These are phyloP conservation scores for Agaricus bisporus DNA, from an alignment of 768 basidiomycete genomes.

Conservation along the genomic window DNA sequence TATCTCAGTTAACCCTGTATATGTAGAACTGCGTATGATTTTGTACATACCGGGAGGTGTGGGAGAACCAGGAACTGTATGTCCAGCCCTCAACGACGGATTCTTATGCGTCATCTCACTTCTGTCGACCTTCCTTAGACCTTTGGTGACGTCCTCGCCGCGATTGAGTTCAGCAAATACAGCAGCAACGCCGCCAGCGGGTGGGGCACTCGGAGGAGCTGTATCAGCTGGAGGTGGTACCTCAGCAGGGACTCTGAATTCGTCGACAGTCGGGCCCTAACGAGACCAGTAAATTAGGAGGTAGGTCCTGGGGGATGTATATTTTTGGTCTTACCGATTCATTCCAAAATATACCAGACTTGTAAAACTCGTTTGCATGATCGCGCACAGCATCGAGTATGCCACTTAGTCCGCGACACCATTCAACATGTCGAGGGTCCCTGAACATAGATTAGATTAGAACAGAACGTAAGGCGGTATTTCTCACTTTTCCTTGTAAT, in stretches of 20 bases:
- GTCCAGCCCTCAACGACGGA: constrained; percentile 72
- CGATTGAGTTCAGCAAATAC: constrained; percentile 91
- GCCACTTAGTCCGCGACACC: constrained; percentile 69
- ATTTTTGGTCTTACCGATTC: constrained; percentile 43
- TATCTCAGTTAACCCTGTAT: not conserved
- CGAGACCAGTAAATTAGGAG: constrained; percentile 1
- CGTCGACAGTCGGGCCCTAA: constrained; percentile 52
- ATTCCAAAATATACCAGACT: constrained; percentile 89
- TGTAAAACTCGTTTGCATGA: constrained; percentile 82
- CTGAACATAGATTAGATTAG: constrained; percentile 31
- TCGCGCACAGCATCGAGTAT: constrained; percentile 74
- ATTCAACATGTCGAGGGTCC: constrained; percentile 81
- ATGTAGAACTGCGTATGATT: not conserved
- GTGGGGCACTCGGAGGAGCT: constrained; percentile 42
- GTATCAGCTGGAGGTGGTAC: constrained; percentile 46
- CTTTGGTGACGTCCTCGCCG: constrained; percentile 85
- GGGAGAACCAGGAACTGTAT: constrained; percentile 35
- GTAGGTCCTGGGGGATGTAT: not conserved
- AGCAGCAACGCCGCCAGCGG: constrained; percentile 58
- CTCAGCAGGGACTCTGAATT: constrained; percentile 51
- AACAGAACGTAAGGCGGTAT: not conserved
- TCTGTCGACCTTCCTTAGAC: constrained; percentile 88
- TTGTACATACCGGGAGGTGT: constrained; percentile 22
- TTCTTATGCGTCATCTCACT: constrained; percentile 99
- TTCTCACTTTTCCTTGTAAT: constrained; percentile 85